Percentiles rank a stretch among this genome's conserved stretches.
phyloP scores from a whole-genome alignment of 306 rosid species.

The Sesbania bispinosa region DNA sequence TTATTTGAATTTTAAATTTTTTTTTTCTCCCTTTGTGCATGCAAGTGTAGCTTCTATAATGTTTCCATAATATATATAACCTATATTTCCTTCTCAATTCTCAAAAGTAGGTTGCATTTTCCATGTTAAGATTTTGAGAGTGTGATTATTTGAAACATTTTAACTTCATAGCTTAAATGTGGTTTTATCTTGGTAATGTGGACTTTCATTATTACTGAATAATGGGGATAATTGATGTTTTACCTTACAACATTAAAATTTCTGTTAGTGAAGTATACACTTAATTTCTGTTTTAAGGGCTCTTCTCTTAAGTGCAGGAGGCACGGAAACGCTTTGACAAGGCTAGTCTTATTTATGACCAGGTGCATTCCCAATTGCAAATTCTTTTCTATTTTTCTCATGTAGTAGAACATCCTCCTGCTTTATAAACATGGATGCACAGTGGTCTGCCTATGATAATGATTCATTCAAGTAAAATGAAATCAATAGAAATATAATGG shows the following conservation, averaged over 20 bases:
- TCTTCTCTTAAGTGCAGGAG: conserved; percentile 73
- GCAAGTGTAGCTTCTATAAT: not conserved
- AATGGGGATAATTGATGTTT: conserved; percentile 4
- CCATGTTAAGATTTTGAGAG: conserved; percentile 15
- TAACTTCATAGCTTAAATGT: not conserved
- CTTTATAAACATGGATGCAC: conserved; percentile 3
- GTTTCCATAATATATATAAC: not conserved
- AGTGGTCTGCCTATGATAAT: not conserved
- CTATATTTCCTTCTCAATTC: not conserved
- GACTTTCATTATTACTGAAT: conserved; percentile 11
- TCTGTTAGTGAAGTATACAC: conserved; percentile 9
- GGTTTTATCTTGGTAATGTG: conserved; percentile 10
- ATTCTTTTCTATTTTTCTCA: conserved; percentile 14
- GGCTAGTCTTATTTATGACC: conserved; percentile 96
- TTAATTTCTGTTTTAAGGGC: conserved; percentile 37
- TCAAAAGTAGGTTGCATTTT: conserved; percentile 5
- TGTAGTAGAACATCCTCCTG: not conserved
- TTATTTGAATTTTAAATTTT: not conserved
- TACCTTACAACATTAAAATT: not conserved
- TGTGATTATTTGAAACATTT: conserved; percentile 17
- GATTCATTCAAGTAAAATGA: conserved; percentile 13
- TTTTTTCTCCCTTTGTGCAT: not conserved
- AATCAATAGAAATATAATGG: conserved; percentile 5
- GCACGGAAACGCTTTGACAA: conserved; percentile 97
- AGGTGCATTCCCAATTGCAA: conserved; percentile 50